A percentile compares a stretch with the other conserved stretches of the same genome.
Evolutionary conservation across 495 filamentous ascomycete genomes (phyloP).

Genomic region (Tetracladium setigerum): DNA sequence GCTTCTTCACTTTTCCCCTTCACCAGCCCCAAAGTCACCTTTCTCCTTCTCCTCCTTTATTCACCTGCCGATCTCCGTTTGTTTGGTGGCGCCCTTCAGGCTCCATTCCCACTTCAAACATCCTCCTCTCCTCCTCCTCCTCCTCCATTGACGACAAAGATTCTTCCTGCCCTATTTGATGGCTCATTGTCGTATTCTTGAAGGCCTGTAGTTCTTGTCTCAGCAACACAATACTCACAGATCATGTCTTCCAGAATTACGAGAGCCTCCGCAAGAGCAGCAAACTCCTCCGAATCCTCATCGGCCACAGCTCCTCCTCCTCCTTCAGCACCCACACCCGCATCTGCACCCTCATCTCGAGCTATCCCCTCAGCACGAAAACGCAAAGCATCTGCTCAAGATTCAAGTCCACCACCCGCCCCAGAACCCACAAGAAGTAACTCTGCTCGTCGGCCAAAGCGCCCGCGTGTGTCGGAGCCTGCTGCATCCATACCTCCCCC

Average conservation of each 20-base stretch:
- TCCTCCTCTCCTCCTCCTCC: no score
- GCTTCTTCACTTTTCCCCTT: no score
- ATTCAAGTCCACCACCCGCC: slow-evolving; percentile 30
- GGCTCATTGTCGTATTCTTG: no score
- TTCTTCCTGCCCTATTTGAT: no score
- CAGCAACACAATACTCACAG: slow-evolving; percentile 32
- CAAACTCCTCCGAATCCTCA: slow-evolving; percentile 34
- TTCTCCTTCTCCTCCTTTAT: no score
- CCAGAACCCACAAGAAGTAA: slow-evolving; percentile 37
- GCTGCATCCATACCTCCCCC: slow-evolving; percentile 18
- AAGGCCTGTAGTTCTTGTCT: background rate
- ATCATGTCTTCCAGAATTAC: slow-evolving; percentile 77
- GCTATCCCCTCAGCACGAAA: slow-evolving; percentile 34
- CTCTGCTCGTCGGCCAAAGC: slow-evolving; percentile 45
- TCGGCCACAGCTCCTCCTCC: slow-evolving; percentile 28
- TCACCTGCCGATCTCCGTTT: background rate
- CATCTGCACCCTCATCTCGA: slow-evolving; percentile 27
- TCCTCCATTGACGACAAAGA: no score
- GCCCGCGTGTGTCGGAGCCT: slow-evolving; percentile 32
- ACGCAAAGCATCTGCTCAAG: slow-evolving; percentile 46
- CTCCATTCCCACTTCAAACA: background rate
- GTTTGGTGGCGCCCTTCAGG: background rate
- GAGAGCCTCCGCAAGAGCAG: slow-evolving; percentile 72
- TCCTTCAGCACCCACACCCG: slow-evolving; percentile 31
- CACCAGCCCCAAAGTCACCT: no score